A percentile compares a stretch with the other conserved stretches of the same genome.
phyloP scores from a whole-genome alignment of 169 alveolate species.

The Plasmodium malariae region DNA sequence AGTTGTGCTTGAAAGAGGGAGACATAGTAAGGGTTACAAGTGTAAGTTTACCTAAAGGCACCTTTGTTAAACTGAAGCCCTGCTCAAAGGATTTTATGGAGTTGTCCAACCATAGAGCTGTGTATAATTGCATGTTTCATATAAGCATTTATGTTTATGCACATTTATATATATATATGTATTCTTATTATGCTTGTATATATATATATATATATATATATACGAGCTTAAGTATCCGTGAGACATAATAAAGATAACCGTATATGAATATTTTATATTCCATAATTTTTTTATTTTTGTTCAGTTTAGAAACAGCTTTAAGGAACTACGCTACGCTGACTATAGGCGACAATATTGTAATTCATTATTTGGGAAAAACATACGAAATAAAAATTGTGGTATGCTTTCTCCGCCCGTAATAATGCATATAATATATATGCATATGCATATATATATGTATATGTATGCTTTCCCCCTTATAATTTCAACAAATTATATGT shows the following conservation, averaged over 20 bases:
- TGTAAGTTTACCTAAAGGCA: constrained; percentile 91
- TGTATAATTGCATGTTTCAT: constrained; percentile 77
- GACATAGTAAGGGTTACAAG: constrained; percentile 89
- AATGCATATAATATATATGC: neutral
- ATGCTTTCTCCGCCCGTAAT: constrained; percentile 5
- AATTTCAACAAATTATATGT: neutral
- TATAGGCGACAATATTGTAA: constrained; percentile 93
- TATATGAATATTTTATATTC: no score
- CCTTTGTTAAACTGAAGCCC: constrained; percentile 93
- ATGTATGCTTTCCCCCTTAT: neutral
- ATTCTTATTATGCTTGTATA: neutral
- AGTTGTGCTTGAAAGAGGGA: constrained; percentile 91
- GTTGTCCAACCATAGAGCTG: constrained; percentile 95
- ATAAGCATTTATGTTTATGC: no score
- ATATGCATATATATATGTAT: neutral
- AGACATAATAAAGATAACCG: neutral
- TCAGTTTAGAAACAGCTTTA: constrained; percentile 91
- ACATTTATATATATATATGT: no score
- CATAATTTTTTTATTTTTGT: neutral
- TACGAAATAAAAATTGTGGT: constrained; percentile 92
- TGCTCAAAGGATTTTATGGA: constrained; percentile 93
- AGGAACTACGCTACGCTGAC: constrained; percentile 94
- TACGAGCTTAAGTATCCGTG: neutral
- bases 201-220: constrained; percentile 1
- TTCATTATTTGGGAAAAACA: constrained; percentile 90